These are phyloP conservation scores for Raphanus sativus DNA, from an alignment of 345 rosid genomes.

Conservation along the genomic window DNA sequence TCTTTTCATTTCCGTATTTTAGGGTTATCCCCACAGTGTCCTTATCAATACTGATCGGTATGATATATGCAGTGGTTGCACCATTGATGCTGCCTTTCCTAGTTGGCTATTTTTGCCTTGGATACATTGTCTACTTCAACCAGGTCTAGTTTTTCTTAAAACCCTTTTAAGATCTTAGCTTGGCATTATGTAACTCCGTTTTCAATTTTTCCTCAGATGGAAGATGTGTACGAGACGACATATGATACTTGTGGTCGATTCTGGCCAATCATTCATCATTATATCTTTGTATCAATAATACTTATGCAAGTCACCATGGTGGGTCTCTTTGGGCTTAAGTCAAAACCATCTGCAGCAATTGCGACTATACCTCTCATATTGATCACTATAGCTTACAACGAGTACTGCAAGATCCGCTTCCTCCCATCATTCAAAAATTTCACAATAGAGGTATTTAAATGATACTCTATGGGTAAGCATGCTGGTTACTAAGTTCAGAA, in stretches of 20 bases:
- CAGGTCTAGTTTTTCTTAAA: constrained; percentile 52
- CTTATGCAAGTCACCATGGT: constrained; percentile 95
- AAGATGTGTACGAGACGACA: constrained; percentile 67
- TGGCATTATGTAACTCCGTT: background rate
- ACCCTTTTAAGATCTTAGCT: background rate
- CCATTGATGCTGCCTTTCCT: constrained; percentile 85
- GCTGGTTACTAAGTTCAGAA: background rate
- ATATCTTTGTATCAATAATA: constrained; percentile 58
- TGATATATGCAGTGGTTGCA: constrained; percentile 78
- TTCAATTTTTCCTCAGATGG: constrained; percentile 49
- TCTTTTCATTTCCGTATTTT: constrained; percentile 70
- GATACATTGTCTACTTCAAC: constrained; percentile 75
- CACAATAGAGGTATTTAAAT: constrained; percentile 57
- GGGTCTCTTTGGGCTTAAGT: constrained; percentile 85
- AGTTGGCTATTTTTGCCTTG: constrained; percentile 73
- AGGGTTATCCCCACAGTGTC: constrained; percentile 73
- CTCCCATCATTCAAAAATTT: constrained; percentile 64
- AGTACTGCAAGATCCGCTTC: constrained; percentile 86
- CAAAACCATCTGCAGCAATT: constrained; percentile 82
- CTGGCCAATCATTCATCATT: constrained; percentile 87
- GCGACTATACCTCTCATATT: constrained; percentile 72
- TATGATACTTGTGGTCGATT: constrained; percentile 78
- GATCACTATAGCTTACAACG: constrained; percentile 69
- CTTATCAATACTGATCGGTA: constrained; percentile 71
- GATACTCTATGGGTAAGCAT: background rate